Evolutionary conservation across 345 rosid species (phyloP), one percentile per base, ranked within the genome.

Genomic region (Sapria himalayana): DNA sequence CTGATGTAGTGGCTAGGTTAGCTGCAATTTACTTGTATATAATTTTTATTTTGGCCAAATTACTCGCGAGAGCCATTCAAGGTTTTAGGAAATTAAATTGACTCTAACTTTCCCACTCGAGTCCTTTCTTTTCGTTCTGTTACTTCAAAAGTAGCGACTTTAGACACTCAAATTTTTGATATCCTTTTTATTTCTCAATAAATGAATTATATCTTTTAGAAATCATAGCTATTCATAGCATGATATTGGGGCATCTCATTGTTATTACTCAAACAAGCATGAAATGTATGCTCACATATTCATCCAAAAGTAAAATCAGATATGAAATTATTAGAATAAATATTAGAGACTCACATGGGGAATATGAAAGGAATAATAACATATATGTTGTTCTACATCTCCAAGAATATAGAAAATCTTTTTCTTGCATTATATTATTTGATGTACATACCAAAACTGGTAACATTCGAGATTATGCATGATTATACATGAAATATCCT

Each of bases 391-490:
- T n/a, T n/a, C n/a, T 48, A 48, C 17, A 24, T 48, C 34, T 24
- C 19, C 43, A 36, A 35, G 34, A 35, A 37, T 33, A 13, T 21
- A 48, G 13, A 18, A 48, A 48, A n/a, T n/a, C 35, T 36, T 36
- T 48, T 14, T 22, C 33, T 37, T 37, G 34, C 52, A 48, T 34
- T 48, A 23, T 48, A 48, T 48, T 22, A 48, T 37, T 48, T 48
- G 22, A 35, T 48, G 23, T 48, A 36, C 9, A 5, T 27, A 19
- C 13, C 15, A 1, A 9, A 49, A 39, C 29, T 37, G 20, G 34
- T 41, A 41, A 51, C 27, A 23, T 41, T 40, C n/a, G 24, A 20
- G 25, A 50, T 29, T 32, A 40, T 40, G 39, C 7, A 39, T 0
- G 39, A 19, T 38, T 38, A 39, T 38, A 23, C 41, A 34, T 18